Conservation (phyloP, 129 eudicot species). For the Artemisia annua region DNA sequence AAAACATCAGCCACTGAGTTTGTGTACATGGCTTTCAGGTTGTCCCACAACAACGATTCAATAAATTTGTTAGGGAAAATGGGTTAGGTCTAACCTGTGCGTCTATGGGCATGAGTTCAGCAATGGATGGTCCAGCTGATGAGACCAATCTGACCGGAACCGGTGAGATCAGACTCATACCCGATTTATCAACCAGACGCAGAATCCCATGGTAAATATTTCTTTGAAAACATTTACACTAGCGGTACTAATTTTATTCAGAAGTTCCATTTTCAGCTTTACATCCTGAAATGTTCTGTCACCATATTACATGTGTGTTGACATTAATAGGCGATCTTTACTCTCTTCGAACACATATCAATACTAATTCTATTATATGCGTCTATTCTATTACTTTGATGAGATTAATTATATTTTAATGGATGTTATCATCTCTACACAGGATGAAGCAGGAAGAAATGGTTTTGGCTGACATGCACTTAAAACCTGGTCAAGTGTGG, state of each 20-base stretch:
- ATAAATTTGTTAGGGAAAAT: conserved; percentile 57
- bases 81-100: conserved; percentile 89
- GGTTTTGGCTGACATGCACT: conserved; percentile 94
- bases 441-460: conserved; percentile 91
- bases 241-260: not conserved
- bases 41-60: conserved; percentile 67
- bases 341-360: not conserved
- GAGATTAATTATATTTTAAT: not conserved
- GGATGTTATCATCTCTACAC: conserved; percentile 18
- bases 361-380: not conserved
- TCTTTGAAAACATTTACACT: not conserved
- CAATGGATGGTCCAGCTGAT: conserved; percentile 72
- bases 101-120: conserved; percentile 78
- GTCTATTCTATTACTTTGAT: not conserved
- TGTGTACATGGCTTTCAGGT: conserved; percentile 46
- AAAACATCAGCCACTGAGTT: not conserved
- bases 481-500: conserved; percentile 80
- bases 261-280: not conserved
- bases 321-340: not conserved
- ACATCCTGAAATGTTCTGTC: not conserved
- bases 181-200: conserved; percentile 82
- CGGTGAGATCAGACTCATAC: conserved; percentile 89
- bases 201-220: conserved; percentile 79
- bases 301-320: not conserved
- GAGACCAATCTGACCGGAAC: conserved; percentile 74